These are phyloP conservation scores for Heliocybe sulcata DNA, from an alignment of 1,284 basidiomycete genomes.

Conservation along the genomic window DNA sequence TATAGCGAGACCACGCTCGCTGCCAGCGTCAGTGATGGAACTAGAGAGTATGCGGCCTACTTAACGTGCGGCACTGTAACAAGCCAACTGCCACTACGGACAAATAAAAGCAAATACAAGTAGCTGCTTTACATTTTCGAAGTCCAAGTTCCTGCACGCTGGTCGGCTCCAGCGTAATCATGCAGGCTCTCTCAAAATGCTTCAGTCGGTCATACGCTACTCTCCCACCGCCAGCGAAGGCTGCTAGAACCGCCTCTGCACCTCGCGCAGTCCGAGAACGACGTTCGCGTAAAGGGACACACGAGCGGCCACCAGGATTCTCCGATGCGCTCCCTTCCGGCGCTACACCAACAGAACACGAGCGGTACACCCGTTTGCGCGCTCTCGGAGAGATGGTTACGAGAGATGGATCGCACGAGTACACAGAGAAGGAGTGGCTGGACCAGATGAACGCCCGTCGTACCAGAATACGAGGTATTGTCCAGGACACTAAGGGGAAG, in stretches of 20 bases:
- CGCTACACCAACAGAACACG: conserved; percentile 55
- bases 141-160: too few relatives aligned
- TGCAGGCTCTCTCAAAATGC: conserved; percentile 20
- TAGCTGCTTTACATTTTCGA: neutral
- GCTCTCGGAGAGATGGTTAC: conserved; percentile 43
- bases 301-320: conserved; percentile 25
- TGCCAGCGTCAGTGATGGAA: too few relatives aligned
- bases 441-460: conserved; percentile 46
- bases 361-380: conserved; percentile 48
- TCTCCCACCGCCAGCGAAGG: conserved; percentile 36
- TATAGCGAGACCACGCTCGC: too few relatives aligned
- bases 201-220: conserved; percentile 46
- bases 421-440: conserved; percentile 51
- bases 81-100: too few relatives aligned
- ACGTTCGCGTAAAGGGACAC: conserved; percentile 35
- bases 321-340: conserved; percentile 45
- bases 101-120: too few relatives aligned
- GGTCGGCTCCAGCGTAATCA: conserved; percentile 5
- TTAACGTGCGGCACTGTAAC: too few relatives aligned
- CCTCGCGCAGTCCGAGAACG: conserved; percentile 68
- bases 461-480: conserved; percentile 59
- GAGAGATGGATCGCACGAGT: conserved; percentile 26
- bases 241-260: conserved; percentile 58
- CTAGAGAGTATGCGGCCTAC: too few relatives aligned
- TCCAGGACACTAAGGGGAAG: conserved; percentile 20